Percentiles rank a stretch among this genome's conserved stretches.
These are phyloP conservation scores for Lolium perenne DNA, from an alignment of 176 grass and related monocot genomes.

Conservation along the genomic window DNA sequence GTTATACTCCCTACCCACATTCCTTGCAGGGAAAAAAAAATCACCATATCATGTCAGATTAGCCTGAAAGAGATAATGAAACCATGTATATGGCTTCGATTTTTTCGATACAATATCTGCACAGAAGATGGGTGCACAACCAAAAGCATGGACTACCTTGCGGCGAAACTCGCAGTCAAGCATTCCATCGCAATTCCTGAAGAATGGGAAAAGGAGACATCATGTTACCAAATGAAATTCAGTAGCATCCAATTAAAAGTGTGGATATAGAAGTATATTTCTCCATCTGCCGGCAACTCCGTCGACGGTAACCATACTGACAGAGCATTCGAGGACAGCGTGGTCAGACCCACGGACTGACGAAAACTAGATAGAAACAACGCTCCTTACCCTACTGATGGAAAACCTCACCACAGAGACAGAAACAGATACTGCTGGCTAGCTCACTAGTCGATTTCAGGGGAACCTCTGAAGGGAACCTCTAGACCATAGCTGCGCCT, in stretches of 20 bases:
- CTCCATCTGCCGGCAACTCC: neutral
- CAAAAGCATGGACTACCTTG: conserved; percentile 45
- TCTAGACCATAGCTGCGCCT: no score
- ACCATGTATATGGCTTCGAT: neutral
- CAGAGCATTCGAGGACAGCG: neutral
- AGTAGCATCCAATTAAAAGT: neutral
- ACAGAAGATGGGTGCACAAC: neutral
- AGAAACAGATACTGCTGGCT: neutral
- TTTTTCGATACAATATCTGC: neutral
- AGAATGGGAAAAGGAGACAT: neutral
- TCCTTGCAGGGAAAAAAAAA: conserved; percentile 3
- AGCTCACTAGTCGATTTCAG: neutral
- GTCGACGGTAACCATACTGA: neutral
- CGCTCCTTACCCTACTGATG: neutral
- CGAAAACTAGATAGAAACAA: neutral
- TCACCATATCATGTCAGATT: neutral
- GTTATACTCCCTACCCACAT: conserved; percentile 36
- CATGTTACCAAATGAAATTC: neutral
- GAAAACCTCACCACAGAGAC: neutral
- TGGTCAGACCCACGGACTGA: neutral
- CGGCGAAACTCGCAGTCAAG: conserved; percentile 48
- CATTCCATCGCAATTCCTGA: conserved; percentile 63
- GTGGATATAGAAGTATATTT: neutral
- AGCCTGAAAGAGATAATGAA: neutral
- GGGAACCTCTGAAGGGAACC: neutral